Conservation (phyloP, 2,329 filamentous ascomycete genomes). For the Didymella keratinophila region DNA sequence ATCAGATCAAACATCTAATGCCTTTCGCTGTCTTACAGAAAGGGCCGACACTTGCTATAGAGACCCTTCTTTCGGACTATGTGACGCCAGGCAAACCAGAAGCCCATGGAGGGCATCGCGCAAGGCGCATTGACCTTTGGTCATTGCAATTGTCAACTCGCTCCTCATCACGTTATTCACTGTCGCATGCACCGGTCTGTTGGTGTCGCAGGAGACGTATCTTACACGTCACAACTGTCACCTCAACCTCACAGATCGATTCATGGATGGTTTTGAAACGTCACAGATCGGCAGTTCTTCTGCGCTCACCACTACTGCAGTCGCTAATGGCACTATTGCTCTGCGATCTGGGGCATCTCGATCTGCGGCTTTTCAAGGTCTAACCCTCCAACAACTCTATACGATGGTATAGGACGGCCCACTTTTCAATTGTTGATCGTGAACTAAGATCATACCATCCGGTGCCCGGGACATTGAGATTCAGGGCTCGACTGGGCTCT, state of each 20-base stretch:
- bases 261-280: neutral
- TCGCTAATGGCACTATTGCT: neutral
- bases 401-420: too few relatives aligned
- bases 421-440: too few relatives aligned
- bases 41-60: neutral
- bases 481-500: neutral
- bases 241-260: neutral
- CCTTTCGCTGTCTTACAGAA: neutral
- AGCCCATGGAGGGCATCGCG: neutral
- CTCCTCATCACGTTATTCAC: neutral
- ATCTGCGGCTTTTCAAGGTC: neutral
- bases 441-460: too few relatives aligned
- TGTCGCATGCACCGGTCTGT: neutral
- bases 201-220: neutral
- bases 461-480: too few relatives aligned
- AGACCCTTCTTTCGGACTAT: neutral
- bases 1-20: neutral
- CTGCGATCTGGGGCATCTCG: neutral
- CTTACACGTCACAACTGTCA: neutral
- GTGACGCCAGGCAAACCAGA: neutral
- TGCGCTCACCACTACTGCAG: neutral
- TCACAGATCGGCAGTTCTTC: neutral
- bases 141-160: neutral
- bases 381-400: neutral
- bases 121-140: neutral